Evolutionary conservation across 169 alveolate species (phyloP).

Genomic region (Cryptosporidium viatorum): DNA sequence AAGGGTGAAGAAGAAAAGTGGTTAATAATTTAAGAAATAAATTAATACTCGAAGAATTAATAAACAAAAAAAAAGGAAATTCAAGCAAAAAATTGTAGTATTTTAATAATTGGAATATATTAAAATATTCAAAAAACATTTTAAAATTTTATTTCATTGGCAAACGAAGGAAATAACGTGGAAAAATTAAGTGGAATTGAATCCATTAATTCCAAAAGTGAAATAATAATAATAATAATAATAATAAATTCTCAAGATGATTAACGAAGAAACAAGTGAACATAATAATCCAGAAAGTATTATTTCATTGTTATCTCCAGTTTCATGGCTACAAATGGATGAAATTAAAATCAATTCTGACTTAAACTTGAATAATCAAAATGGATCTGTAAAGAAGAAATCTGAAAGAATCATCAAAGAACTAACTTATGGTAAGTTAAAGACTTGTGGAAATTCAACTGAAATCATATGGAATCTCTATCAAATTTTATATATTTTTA

Average conservation of each 20-base stretch:
- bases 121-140: too few relatives aligned
- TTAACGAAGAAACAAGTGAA: background rate
- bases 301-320: conserved; percentile 56
- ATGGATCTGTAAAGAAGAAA: background rate
- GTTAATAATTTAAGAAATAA: background rate
- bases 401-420: conserved; percentile 56
- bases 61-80: too few relatives aligned
- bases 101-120: background rate
- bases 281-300: conserved; percentile 16
- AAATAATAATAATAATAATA: background rate
- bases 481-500: background rate
- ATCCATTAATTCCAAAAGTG: background rate
- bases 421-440: conserved; percentile 55
- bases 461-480: too few relatives aligned
- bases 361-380: background rate
- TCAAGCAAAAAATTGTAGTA: too few relatives aligned
- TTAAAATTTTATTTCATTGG: background rate
- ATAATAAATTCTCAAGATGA: background rate
- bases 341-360: conserved; percentile 20
- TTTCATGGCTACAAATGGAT: conserved; percentile 72
- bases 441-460: background rate
- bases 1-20: background rate
- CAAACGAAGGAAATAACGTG: background rate
- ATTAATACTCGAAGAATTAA: background rate
- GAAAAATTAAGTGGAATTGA: background rate